Conservation (phyloP, 73 alveolate species). For the Uronychia binucleata region DNA sequence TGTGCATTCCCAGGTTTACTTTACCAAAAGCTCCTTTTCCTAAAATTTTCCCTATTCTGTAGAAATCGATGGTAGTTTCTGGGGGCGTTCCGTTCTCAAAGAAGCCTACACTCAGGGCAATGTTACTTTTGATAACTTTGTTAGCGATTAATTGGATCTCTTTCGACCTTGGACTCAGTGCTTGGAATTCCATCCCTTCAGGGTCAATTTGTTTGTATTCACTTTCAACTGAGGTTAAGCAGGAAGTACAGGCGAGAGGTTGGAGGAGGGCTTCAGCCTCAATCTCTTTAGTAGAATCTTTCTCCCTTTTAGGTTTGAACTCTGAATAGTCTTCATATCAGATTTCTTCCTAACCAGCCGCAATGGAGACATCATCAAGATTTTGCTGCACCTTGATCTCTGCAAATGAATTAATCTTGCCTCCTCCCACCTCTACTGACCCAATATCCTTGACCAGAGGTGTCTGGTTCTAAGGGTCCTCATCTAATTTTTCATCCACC, state of each 20-base stretch:
- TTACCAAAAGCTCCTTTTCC: conserved; percentile 77
- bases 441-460: not conserved
- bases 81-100: conserved; percentile 20
- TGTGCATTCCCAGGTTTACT: conserved; percentile 62
- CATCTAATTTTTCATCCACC: not conserved
- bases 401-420: not conserved
- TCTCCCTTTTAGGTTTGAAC: too few relatives aligned
- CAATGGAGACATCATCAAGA: too few relatives aligned
- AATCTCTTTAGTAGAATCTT: too few relatives aligned
- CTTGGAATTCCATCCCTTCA: too few relatives aligned
- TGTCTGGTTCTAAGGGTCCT: not conserved
- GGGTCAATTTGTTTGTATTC: too few relatives aligned
- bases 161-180: not conserved
- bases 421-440: not conserved
- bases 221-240: too few relatives aligned
- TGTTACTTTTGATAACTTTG: not conserved
- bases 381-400: too few relatives aligned
- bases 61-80: conserved; percentile 51
- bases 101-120: not conserved
- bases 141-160: not conserved
- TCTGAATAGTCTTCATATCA: too few relatives aligned
- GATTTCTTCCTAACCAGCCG: too few relatives aligned
- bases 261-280: too few relatives aligned
- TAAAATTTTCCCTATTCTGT: conserved; percentile 53
- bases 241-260: too few relatives aligned